Evolutionary conservation across 1,284 basidiomycete species (phyloP).

Genomic region (Cryptococcus hybrid): DNA sequence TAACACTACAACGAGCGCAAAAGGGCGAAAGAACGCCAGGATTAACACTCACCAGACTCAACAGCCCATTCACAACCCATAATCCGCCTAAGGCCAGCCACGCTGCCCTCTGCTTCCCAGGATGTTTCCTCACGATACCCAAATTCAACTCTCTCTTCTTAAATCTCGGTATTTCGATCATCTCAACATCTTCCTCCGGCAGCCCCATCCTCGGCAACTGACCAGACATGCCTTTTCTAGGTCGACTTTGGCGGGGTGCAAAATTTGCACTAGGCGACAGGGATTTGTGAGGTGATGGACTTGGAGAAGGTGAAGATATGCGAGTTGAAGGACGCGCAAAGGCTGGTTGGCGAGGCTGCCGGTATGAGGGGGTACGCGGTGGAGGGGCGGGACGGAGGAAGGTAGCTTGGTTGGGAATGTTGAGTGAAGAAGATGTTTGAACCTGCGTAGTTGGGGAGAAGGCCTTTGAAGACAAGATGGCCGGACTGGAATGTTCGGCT

Average conservation of each 20-base stretch:
- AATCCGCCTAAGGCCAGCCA: conserved; percentile 27
- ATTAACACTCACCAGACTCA: conserved; percentile 23
- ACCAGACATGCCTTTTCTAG: neutral
- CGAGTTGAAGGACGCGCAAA: conserved; percentile 8
- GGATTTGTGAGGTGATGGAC: neutral
- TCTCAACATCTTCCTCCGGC: conserved; percentile 6
- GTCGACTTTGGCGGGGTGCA: neutral
- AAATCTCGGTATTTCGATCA: conserved; percentile 45
- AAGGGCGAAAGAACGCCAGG: neutral
- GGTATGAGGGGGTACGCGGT: conserved; percentile 3
- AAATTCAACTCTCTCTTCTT: conserved; percentile 39
- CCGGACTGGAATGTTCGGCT: neutral
- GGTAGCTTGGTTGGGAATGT: conserved; percentile 9
- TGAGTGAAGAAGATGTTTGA: neutral
- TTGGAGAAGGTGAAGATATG: conserved; percentile 12
- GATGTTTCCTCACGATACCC: conserved; percentile 23
- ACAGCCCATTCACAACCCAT: conserved; percentile 24
- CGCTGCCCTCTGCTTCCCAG: conserved; percentile 13
- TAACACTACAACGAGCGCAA: no score
- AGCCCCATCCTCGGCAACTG: neutral
- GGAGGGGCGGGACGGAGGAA: conserved; percentile 14
- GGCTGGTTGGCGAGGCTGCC: conserved; percentile 5
- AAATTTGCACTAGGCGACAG: neutral
- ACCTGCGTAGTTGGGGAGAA: neutral
- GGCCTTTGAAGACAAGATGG: neutral